These are phyloP conservation scores for Trichoderma brevicompactum DNA, from an alignment of 2,329 filamentous ascomycete genomes.

Conservation along the genomic window DNA sequence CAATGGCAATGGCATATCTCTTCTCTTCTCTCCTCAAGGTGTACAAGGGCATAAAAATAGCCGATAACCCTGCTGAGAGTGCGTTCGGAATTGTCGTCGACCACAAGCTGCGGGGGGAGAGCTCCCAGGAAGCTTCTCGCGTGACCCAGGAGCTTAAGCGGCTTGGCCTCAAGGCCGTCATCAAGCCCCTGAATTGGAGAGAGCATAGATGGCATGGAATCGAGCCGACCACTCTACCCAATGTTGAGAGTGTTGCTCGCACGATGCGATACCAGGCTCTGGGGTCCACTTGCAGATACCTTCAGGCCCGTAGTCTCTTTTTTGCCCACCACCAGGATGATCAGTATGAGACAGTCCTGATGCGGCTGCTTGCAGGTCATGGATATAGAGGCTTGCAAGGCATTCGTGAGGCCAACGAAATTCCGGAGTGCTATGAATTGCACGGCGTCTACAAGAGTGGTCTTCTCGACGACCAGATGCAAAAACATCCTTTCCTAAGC, in stretches of 20 bases:
- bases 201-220: conserved; percentile 38
- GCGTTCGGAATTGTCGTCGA: conserved; percentile 59
- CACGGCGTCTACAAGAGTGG: conserved; percentile 73
- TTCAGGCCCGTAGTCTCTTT: conserved; percentile 64
- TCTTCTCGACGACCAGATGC: conserved; percentile 52
- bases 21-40: conserved; percentile 55
- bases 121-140: conserved; percentile 54
- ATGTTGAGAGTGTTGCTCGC: conserved; percentile 79
- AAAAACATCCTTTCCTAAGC: conserved; percentile 44
- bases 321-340: conserved; percentile 90
- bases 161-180: conserved; percentile 42
- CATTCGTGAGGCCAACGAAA: conserved; percentile 66
- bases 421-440: conserved; percentile 83
- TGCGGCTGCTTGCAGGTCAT: conserved; percentile 73
- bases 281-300: conserved; percentile 61
- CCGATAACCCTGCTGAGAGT: conserved; percentile 49
- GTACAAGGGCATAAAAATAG: conserved; percentile 45
- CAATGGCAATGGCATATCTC: conserved; percentile 89
- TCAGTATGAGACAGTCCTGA: conserved; percentile 85
- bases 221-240: conserved; percentile 50
- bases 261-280: conserved; percentile 73
- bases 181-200: conserved; percentile 53
- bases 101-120: conserved; percentile 60
- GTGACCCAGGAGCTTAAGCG: conserved; percentile 49
- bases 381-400: conserved; percentile 72